phyloP scores from a whole-genome alignment of 208 protist genomes.

The Wallacemonas sp. region DNA sequence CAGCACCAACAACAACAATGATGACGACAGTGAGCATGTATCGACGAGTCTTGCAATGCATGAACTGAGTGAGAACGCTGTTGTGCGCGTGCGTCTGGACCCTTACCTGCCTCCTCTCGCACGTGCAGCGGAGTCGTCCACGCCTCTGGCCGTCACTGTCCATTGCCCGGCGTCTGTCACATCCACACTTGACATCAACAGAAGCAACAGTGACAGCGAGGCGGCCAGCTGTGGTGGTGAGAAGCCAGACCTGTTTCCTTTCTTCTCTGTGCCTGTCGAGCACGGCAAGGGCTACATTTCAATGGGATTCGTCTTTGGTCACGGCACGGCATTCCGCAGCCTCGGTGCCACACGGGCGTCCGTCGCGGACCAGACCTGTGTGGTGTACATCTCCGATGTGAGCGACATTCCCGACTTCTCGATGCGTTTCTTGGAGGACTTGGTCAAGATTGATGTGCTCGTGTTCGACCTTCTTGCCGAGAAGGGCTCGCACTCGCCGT shows the following conservation, averaged over 20 bases:
- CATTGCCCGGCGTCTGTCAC: too few relatives aligned
- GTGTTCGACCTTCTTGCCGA: conserved; percentile 72
- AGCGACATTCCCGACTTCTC: conserved; percentile 43
- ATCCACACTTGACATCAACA: too few relatives aligned
- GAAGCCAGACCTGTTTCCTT: conserved; percentile 18
- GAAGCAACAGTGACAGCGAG: background rate
- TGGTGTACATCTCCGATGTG: conserved; percentile 87
- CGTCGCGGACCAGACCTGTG: conserved; percentile 36
- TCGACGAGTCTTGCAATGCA: background rate
- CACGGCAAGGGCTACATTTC: conserved; percentile 77
- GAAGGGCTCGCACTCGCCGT: conserved; percentile 36
- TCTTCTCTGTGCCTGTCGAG: conserved; percentile 79
- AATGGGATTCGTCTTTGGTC: conserved; percentile 85
- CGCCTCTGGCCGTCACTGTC: too few relatives aligned
- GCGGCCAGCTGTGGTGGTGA: background rate
- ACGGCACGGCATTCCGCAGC: conserved; percentile 62
- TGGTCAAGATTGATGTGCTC: conserved; percentile 85
- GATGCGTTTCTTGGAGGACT: conserved; percentile 66
- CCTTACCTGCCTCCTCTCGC: background rate
- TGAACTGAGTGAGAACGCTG: background rate
- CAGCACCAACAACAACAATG: background rate
- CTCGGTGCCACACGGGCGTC: background rate
- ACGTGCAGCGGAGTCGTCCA: background rate
- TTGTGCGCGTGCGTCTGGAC: background rate
- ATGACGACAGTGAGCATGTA: background rate